Evolutionary conservation across 192 early-diverging fungal genomes (phyloP), one percentile per base, ranked within the genome.

Genomic region (Coemansia sp.): DNA sequence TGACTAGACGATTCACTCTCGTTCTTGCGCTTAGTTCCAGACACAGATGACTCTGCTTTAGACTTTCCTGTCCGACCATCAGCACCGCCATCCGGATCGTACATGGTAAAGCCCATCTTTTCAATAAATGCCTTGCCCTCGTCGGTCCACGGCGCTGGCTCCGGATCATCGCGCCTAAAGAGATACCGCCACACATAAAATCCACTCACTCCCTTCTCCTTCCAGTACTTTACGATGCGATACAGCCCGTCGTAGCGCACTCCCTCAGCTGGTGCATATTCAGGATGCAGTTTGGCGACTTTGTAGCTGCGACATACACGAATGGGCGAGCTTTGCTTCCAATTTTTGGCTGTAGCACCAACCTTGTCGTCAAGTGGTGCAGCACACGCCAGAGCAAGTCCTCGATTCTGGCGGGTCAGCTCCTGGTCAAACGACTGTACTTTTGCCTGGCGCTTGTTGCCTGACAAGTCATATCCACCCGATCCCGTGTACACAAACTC

Each of bases 401-500:
- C 82, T 19, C 83, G 55, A 66, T 92, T 92, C 21, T 70, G 75
- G 9, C 83, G 52, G 2, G 62, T 75, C 10, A 92, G 76, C 64
- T 83, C 76, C 59, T 91, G 90, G 64, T 90, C 83, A 9, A 57
- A 63, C 3, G 76, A 58, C 58, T 90, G 89, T 9, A 43, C 49
- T 12, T 63, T 62, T 5, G 72, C 85, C 27, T 72, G 59, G 11
- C 89, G 72, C 65, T 82, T 83, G 58, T 91, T 89, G 1, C 80
- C 83, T 10, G 66, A 68, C 22, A 86, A 67, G 59, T 86, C 78
- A 17, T 87, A 77, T 0, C 88, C 89, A 25, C 88, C 89, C 17
- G 80, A 84, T 0, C 90, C 89, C 0, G 89, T 89, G 62, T 89
- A 91, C 1, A 75, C 76, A 60, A 92, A 92, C 51, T 83, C 77